These are phyloP conservation scores for Deuterostichococcus epilithicus DNA, from an alignment of 139 green algal species.

Conservation along the genomic window DNA sequence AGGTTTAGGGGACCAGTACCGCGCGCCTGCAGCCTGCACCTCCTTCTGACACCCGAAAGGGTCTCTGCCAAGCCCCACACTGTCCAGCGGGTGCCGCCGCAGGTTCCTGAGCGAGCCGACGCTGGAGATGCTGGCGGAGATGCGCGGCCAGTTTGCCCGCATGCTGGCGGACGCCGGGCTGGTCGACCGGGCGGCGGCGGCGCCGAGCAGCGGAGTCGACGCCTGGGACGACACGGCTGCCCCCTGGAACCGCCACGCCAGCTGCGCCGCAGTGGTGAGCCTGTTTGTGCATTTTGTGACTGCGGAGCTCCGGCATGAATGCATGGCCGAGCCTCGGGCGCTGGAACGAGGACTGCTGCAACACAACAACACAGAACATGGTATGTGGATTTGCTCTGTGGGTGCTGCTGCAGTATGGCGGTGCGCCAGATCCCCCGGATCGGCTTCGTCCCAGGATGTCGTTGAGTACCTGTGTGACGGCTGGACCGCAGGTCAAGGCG, in stretches of 20 bases:
- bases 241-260: constrained; percentile 44
- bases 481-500: constrained; percentile 75
- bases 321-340: too few species aligned
- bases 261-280: constrained; percentile 31
- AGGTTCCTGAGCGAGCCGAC: constrained; percentile 47
- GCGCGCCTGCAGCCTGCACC: too few species aligned
- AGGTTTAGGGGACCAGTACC: too few species aligned
- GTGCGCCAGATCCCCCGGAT: too few species aligned
- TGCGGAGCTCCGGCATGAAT: not conserved
- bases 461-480: too few species aligned
- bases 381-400: too few species aligned
- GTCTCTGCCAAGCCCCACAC: too few species aligned
- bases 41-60: too few species aligned
- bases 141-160: constrained; percentile 76
- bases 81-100: not conserved
- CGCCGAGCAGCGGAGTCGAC: not conserved
- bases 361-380: too few species aligned
- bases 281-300: not conserved
- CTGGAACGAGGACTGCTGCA: too few species aligned
- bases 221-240: constrained; percentile 46
- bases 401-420: too few species aligned
- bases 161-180: constrained; percentile 78
- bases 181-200: constrained; percentile 22
- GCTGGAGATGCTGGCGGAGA: constrained; percentile 75
- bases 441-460: too few species aligned